A percentile compares a stretch with the other conserved stretches of the same genome.
Evolutionary conservation across 305 asterid genomes (phyloP).

Genomic region (Solanum hybrid): DNA sequence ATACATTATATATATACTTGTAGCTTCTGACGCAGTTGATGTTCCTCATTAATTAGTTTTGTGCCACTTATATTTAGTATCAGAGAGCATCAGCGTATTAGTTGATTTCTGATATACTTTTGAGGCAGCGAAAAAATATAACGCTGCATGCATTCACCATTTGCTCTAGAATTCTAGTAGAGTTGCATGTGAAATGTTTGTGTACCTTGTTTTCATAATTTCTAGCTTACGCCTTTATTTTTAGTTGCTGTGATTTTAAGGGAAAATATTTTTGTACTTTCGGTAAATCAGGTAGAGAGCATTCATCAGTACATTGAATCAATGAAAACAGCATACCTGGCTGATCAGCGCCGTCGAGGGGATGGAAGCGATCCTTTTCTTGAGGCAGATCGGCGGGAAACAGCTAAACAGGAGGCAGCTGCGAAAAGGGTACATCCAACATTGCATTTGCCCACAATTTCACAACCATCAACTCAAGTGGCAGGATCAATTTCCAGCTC

Average conservation of each 20-base stretch:
- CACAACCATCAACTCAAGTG: constrained; percentile 52
- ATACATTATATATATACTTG: background rate
- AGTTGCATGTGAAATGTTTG: background rate
- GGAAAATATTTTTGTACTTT: background rate
- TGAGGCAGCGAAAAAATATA: background rate
- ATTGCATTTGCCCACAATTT: constrained; percentile 59
- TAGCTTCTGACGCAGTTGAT: background rate
- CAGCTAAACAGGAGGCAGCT: constrained; percentile 90
- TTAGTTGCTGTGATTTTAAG: background rate
- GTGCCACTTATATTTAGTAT: background rate
- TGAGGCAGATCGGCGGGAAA: constrained; percentile 91
- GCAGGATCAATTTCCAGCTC: constrained; percentile 43
- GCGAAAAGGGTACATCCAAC: constrained; percentile 94
- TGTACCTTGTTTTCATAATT: background rate
- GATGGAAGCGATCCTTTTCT: constrained; percentile 79
- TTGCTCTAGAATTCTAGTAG: background rate
- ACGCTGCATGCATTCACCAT: background rate
- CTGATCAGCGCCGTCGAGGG: constrained; percentile 79
- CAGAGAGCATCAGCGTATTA: background rate
- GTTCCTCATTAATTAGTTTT: background rate
- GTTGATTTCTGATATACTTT: background rate
- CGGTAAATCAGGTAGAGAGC: constrained; percentile 57
- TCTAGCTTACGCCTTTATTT: background rate
- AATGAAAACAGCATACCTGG: constrained; percentile 89
- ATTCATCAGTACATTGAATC: constrained; percentile 93